Base-by-base conservation (phyloP, 257 asterid genomes). In the Cruciata laevipes region DNA sequence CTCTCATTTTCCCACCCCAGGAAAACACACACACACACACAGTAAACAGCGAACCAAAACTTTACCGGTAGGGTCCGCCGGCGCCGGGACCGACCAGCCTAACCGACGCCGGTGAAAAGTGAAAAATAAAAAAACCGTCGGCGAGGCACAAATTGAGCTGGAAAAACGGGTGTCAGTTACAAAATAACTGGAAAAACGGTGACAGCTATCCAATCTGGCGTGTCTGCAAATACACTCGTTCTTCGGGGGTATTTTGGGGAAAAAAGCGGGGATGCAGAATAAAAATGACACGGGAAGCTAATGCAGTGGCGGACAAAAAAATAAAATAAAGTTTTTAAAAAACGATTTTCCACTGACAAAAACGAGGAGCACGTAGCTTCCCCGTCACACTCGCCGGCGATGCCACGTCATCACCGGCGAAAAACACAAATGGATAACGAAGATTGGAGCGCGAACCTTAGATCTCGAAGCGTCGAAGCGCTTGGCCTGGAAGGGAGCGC, bases 131-230 rank as follows among this genome's bases (percentile, higher is more conserved):
- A 76, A 61, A 68, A 77, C 40, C 65, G 18, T 16, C 51, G 32
- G 7, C 40, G 75, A 73, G 65, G 79, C 60, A 21, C n/a, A 57
- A 57, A 23, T n/a, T 66, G 18, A 61, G 66, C 27, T 31, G 38
- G 7, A 61, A 13, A 18, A 61, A 31, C 37, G 66, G 16, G 68
- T 74, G 83, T 80, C 84, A 66, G 68, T 75, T 77, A 63, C 60
- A 60, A 42, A 12, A 3, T 10, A 83, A 83, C 88, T 40, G 82
- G 77, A 82, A 78, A 79, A 84, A 75, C 87, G 85, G 84, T 72
- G 84, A 74, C 80, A 68, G 86, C 73, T 71, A 55, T 27, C 66
- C 74, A 42, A 33, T 73, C 85, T 76, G 76, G 81, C 82, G 85
- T 76, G 80, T 75, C 83, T 61, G 89, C 32, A 82, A 83, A 83